Percentiles rank a stretch among this genome's conserved stretches.
These are phyloP conservation scores for Thalassiosira allenii DNA, from an alignment of 352 stramenopile species.

Conservation along the genomic window DNA sequence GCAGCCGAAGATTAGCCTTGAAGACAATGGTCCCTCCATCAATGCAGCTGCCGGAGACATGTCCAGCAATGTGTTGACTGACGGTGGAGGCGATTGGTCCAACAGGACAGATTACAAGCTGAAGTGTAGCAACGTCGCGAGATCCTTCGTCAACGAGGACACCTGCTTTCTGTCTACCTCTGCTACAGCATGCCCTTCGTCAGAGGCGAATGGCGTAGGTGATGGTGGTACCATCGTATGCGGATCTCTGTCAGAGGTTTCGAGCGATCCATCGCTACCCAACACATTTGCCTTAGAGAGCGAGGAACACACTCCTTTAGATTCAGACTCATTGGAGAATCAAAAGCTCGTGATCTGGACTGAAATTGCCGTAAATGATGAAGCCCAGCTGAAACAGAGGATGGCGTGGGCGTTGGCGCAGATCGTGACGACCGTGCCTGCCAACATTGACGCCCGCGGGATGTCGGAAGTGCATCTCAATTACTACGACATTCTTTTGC, in stretches of 20 bases:
- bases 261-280: conserved; percentile 15
- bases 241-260: conserved; percentile 38
- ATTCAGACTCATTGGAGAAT: conserved; percentile 29
- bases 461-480: conserved; percentile 3
- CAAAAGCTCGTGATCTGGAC: conserved; percentile 51
- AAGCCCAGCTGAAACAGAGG: conserved; percentile 76
- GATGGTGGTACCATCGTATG: conserved; percentile 52
- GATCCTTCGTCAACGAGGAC: conserved; percentile 68
- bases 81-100: conserved; percentile 48
- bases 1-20: conserved; percentile 43
- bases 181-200: conserved; percentile 39
- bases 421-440: conserved; percentile 46
- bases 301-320: conserved; percentile 12
- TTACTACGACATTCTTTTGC: conserved; percentile 85
- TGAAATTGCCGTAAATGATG: conserved; percentile 48
- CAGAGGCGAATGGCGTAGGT: conserved; percentile 18
- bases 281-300: conserved; percentile 42
- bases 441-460: conserved; percentile 23
- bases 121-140: conserved; percentile 62
- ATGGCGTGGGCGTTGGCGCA: conserved; percentile 67
- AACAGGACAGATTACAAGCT: conserved; percentile 41
- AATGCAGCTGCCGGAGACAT: conserved; percentile 37
- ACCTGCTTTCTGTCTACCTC: conserved; percentile 60
- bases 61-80: conserved; percentile 34
- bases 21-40: conserved; percentile 61